Conservation (phyloP, 768 basidiomycete species). For the Mycena capillaripes region DNA sequence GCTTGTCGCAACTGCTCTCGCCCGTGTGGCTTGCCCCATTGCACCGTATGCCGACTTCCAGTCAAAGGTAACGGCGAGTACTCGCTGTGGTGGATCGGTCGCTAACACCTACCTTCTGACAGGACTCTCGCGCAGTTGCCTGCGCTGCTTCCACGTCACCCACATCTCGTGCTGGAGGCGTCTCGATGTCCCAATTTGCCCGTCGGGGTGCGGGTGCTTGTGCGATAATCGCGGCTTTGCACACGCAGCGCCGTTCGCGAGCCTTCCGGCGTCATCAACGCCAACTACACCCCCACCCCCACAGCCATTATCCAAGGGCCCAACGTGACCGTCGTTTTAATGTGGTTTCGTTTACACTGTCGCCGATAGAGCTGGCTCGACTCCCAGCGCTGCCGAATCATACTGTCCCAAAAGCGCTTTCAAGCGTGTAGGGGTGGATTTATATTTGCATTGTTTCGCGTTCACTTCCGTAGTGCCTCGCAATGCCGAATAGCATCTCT, state of each 20-base stretch:
- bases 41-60: constrained; percentile 83
- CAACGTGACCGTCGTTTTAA: not conserved
- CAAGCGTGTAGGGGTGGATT: too few species aligned
- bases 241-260: constrained; percentile 7
- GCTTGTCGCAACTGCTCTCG: constrained; percentile 60
- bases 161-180: constrained; percentile 76
- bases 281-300: not conserved
- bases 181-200: constrained; percentile 66
- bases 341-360: not conserved
- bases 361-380: too few species aligned
- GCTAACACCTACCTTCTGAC: not conserved
- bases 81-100: not conserved
- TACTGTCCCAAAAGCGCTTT: too few species aligned
- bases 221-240: constrained; percentile 50
- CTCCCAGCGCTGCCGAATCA: too few species aligned
- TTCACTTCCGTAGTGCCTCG: too few species aligned
- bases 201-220: constrained; percentile 78
- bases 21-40: constrained; percentile 62
- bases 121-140: constrained; percentile 76
- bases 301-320: constrained; percentile 1
- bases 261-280: not conserved
- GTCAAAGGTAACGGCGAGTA: constrained; percentile 68
- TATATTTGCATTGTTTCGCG: too few species aligned
- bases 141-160: constrained; percentile 73
- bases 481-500: too few species aligned